Percentiles rank a stretch among this genome's conserved stretches.
These are phyloP conservation scores for Candida nemodendra DNA, from an alignment of 805 yeast species.

Conservation along the genomic window DNA sequence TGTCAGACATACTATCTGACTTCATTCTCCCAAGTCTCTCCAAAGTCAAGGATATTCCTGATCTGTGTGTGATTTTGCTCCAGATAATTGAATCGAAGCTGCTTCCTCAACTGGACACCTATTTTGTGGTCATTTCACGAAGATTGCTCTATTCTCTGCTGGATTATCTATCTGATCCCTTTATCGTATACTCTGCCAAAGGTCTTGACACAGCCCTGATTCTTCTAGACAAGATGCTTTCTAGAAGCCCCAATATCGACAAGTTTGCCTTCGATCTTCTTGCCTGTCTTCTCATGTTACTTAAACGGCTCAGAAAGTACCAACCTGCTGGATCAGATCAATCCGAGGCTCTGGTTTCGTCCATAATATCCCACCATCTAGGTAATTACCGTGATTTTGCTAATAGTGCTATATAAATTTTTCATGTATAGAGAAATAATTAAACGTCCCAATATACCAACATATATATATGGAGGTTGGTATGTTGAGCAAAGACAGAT, in stretches of 20 bases:
- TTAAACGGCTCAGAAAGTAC: slow-evolving; percentile 13
- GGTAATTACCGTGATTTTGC: no score
- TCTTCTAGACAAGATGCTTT: slow-evolving; percentile 5
- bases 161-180: slow-evolving; percentile 29
- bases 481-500: no score
- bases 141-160: slow-evolving; percentile 23
- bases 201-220: slow-evolving; percentile 8
- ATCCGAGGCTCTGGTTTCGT: neutral
- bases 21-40: slow-evolving; percentile 27
- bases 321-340: neutral
- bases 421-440: no score
- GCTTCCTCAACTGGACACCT: slow-evolving; percentile 15
- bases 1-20: slow-evolving; percentile 26
- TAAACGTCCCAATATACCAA: no score
- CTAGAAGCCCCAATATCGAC: neutral
- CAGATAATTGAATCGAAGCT: slow-evolving; percentile 12
- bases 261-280: slow-evolving; percentile 24
- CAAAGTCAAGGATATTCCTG: slow-evolving; percentile 27
- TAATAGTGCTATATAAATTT: no score
- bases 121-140: slow-evolving; percentile 18
- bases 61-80: slow-evolving; percentile 17
- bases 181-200: slow-evolving; percentile 15
- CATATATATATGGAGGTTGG: no score
- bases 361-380: no score
- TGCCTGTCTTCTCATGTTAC: slow-evolving; percentile 19